Percentiles rank a stretch among this genome's conserved stretches.
phyloP scores from a whole-genome alignment of 2,329 filamentous ascomycete species.

The Colletotrichum sp. region DNA sequence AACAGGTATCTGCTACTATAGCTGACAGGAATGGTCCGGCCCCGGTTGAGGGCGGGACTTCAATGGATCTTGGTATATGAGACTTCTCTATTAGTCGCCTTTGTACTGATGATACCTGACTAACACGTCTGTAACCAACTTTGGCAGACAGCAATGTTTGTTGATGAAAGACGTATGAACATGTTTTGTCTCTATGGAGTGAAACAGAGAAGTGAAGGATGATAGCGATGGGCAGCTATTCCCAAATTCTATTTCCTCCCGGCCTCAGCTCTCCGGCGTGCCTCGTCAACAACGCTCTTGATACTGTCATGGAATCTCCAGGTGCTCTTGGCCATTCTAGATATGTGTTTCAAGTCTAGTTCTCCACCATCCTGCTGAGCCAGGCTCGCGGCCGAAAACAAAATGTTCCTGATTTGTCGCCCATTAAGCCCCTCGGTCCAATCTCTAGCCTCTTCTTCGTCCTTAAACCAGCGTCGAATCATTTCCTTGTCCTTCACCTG shows the following conservation, averaged over 20 bases:
- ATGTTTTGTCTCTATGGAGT: too few species aligned
- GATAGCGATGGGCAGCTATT: too few species aligned
- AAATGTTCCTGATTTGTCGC: constrained; percentile 51
- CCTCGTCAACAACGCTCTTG: not conserved
- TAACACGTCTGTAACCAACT: too few species aligned
- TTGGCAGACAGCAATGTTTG: too few species aligned
- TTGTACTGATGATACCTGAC: too few species aligned
- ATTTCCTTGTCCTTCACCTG: not conserved
- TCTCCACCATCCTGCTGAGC: not conserved
- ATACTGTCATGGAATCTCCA: not conserved
- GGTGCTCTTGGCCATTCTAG: not conserved
- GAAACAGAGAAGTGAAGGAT: too few species aligned
- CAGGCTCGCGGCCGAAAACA: constrained; percentile 17
- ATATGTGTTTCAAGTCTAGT: not conserved
- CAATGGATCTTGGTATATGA: too few species aligned
- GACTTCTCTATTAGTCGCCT: too few species aligned
- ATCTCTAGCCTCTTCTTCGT: constrained; percentile 35
- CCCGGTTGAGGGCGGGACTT: too few species aligned
- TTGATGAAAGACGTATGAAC: too few species aligned
- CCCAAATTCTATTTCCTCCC: not conserved
- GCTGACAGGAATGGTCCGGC: too few species aligned
- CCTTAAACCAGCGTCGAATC: constrained; percentile 22
- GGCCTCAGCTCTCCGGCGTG: not conserved
- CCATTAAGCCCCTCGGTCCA: constrained; percentile 45
- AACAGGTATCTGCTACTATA: too few species aligned